A percentile compares a stretch with the other conserved stretches of the same genome.
phyloP scores from a whole-genome alignment of 257 asterid genomes.

The Catharanthus roseus region DNA sequence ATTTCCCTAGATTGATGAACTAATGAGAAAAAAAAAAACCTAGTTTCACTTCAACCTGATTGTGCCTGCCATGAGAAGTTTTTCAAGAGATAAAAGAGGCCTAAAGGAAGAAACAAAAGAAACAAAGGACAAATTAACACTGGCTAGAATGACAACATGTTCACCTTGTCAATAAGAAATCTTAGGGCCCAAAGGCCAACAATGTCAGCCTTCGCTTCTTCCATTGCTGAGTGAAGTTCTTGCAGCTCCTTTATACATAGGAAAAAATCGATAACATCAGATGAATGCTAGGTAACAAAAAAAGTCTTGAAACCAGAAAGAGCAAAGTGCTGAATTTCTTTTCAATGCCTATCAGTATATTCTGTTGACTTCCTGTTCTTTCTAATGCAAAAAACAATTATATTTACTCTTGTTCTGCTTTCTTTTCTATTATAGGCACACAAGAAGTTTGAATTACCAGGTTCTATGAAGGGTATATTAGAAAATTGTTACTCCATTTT shows the following conservation, averaged over 20 bases:
- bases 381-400: neutral
- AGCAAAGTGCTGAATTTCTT: neutral
- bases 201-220: constrained; percentile 98
- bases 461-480: neutral
- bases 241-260: constrained; percentile 62
- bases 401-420: neutral
- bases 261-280: neutral
- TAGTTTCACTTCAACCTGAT: neutral
- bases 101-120: neutral
- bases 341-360: neutral
- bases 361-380: neutral
- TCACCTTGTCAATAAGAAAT: constrained; percentile 69
- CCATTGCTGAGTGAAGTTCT: constrained; percentile 91
- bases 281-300: neutral
- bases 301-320: neutral
- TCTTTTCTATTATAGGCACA: neutral
- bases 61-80: neutral
- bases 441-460: neutral
- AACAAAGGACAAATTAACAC: neutral
- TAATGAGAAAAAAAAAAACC: neutral
- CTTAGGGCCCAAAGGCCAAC: constrained; percentile 98
- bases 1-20: no score
- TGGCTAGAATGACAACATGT: constrained; percentile 5
- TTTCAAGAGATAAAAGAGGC: neutral
- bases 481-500: neutral